Conservation (phyloP, 164 flowering plant species). For the Berberis vulgaris region DNA sequence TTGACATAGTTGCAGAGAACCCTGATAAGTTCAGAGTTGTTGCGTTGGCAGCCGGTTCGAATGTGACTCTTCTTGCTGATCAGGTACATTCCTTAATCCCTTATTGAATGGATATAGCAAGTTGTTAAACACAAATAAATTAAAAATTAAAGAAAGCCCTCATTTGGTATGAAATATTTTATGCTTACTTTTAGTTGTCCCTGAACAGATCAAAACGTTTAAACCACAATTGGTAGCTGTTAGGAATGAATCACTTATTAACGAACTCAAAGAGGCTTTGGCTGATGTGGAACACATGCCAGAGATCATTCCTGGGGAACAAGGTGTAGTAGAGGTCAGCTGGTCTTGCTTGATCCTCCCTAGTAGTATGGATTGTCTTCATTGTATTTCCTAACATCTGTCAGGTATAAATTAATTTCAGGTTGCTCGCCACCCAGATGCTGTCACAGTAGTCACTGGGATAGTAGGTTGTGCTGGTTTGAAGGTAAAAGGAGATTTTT, state of each 20-base stretch:
- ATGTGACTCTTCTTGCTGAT: slow-evolving; percentile 94
- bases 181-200: background rate
- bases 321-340: slow-evolving; percentile 78
- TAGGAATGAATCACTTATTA: slow-evolving; percentile 60
- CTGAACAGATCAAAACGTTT: slow-evolving; percentile 64
- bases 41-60: slow-evolving; percentile 97
- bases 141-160: background rate
- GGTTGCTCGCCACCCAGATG: slow-evolving; percentile 99
- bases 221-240: slow-evolving; percentile 82
- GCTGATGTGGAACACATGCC: slow-evolving; percentile 74
- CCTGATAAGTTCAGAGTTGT: slow-evolving; percentile 89
- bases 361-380: background rate
- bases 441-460: slow-evolving; percentile 93
- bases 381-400: background rate
- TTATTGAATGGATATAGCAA: background rate
- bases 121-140: background rate
- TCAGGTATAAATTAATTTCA: slow-evolving; percentile 20
- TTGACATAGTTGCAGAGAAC: slow-evolving; percentile 95
- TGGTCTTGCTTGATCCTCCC: background rate
- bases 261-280: slow-evolving; percentile 84
- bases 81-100: slow-evolving; percentile 41
- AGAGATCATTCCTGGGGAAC: slow-evolving; percentile 92
- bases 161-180: background rate
- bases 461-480: slow-evolving; percentile 98
- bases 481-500: slow-evolving; percentile 35